These are phyloP conservation scores for Kernera saxatilis DNA, from an alignment of 345 rosid species.

Conservation along the genomic window DNA sequence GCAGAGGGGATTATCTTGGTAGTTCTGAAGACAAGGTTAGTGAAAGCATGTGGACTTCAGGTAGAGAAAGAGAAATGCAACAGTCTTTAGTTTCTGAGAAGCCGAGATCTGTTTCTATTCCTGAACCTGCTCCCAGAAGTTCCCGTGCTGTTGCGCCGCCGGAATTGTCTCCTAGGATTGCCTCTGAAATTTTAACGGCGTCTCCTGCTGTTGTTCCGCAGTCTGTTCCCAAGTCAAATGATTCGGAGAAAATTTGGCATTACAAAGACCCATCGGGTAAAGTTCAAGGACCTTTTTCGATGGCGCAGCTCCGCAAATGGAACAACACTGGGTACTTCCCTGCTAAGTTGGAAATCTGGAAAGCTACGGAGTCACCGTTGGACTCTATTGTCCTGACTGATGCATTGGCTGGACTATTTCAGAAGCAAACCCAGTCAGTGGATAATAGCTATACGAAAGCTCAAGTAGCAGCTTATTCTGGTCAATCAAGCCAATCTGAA, in stretches of 20 bases:
- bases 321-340: slow-evolving; percentile 91
- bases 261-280: slow-evolving; percentile 95
- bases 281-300: slow-evolving; percentile 92
- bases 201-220: slow-evolving; percentile 39
- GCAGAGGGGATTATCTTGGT: slow-evolving; percentile 52
- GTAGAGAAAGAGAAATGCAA: slow-evolving; percentile 54
- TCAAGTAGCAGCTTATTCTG: slow-evolving; percentile 40
- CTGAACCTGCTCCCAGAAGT: slow-evolving; percentile 39
- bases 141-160: slow-evolving; percentile 36
- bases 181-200: slow-evolving; percentile 36
- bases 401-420: slow-evolving; percentile 67
- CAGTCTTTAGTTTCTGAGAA: slow-evolving; percentile 52
- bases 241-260: slow-evolving; percentile 89
- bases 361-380: slow-evolving; percentile 47
- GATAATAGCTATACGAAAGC: slow-evolving; percentile 32
- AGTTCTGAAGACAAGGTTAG: slow-evolving; percentile 45
- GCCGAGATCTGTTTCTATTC: slow-evolving; percentile 40
- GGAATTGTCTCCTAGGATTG: slow-evolving; percentile 40
- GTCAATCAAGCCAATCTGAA: slow-evolving; percentile 30
- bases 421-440: slow-evolving; percentile 41
- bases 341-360: slow-evolving; percentile 80
- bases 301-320: slow-evolving; percentile 95
- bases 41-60: slow-evolving; percentile 53
- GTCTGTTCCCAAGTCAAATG: slow-evolving; percentile 47
- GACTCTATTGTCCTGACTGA: slow-evolving; percentile 71